A percentile compares a stretch with the other conserved stretches of the same genome.
Conservation (phyloP, 179 eudicot species). For the Drosera spatulata region DNA sequence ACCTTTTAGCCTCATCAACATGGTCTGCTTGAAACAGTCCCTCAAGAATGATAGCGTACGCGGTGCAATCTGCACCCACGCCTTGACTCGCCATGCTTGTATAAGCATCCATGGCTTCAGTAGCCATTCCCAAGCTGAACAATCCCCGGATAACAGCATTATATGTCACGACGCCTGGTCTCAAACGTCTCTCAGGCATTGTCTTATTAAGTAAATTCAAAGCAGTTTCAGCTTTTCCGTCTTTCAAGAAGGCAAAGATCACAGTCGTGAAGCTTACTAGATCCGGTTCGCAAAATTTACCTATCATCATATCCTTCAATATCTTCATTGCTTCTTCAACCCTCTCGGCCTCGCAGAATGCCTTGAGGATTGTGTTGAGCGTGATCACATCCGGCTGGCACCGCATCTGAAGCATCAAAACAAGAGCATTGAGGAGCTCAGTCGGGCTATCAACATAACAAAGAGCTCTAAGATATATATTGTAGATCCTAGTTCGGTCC, state of each 20-base stretch:
- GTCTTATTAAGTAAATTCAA: slow-evolving; percentile 34
- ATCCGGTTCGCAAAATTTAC: slow-evolving; percentile 75
- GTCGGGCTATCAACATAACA: slow-evolving; percentile 43
- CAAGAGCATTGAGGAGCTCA: slow-evolving; percentile 70
- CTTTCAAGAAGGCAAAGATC: slow-evolving; percentile 48
- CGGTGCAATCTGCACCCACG: slow-evolving; percentile 49
- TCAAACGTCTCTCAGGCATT: slow-evolving; percentile 58
- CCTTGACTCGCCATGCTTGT: slow-evolving; percentile 31
- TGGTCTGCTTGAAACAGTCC: slow-evolving; percentile 49
- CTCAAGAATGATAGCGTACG: slow-evolving; percentile 51
- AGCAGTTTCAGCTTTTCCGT: slow-evolving; percentile 49
- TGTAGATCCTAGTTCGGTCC: slow-evolving; percentile 47
- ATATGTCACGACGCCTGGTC: slow-evolving; percentile 68
- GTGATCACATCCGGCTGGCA: slow-evolving; percentile 75
- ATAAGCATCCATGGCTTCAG: slow-evolving; percentile 53
- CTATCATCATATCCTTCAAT: slow-evolving; percentile 62
- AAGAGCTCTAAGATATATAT: slow-evolving; percentile 72
- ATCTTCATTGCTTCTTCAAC: slow-evolving; percentile 54
- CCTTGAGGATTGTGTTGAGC: slow-evolving; percentile 71
- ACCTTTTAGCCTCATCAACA: slow-evolving; percentile 52
- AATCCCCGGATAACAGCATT: slow-evolving; percentile 59
- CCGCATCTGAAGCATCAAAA: slow-evolving; percentile 51
- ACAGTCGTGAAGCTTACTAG: slow-evolving; percentile 67
- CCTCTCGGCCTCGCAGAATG: slow-evolving; percentile 67
- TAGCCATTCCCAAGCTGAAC: slow-evolving; percentile 32